Evolutionary conservation across 2,329 filamentous ascomycete genomes (phyloP).

Genomic region (Huntiella bhutanensis): DNA sequence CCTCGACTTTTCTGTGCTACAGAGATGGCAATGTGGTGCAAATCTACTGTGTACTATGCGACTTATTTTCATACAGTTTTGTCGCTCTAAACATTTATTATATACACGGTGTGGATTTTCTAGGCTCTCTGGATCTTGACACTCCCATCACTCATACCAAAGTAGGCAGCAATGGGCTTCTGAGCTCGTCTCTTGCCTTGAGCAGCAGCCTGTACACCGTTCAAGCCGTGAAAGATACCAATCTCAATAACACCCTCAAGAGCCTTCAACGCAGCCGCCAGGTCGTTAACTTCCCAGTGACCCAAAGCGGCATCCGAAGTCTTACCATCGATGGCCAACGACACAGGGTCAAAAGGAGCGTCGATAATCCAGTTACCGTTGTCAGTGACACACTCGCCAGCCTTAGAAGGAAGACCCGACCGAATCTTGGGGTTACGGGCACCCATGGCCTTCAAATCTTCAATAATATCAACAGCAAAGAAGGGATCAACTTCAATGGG

Average conservation of each 20-base stretch:
- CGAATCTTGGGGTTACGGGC: slow-evolving; percentile 52
- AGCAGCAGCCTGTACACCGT: slow-evolving; percentile 45
- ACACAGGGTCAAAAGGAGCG: slow-evolving; percentile 62
- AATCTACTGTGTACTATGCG: too few species aligned
- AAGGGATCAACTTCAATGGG: slow-evolving; percentile 88
- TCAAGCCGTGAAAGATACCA: slow-evolving; percentile 70
- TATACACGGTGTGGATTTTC: too few species aligned
- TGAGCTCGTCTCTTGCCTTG: slow-evolving; percentile 50
- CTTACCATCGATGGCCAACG: slow-evolving; percentile 37
- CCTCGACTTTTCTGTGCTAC: too few species aligned
- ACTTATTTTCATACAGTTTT: too few species aligned
- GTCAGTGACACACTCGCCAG: slow-evolving; percentile 50
- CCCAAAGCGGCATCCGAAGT: slow-evolving; percentile 25
- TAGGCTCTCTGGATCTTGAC: slow-evolving; percentile 4
- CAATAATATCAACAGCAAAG: slow-evolving; percentile 58
- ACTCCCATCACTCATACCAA: slow-evolving; percentile 64
- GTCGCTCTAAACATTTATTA: too few species aligned
- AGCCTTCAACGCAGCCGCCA: slow-evolving; percentile 50
- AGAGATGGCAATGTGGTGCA: too few species aligned
- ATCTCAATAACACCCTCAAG: slow-evolving; percentile 71
- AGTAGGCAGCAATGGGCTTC: slow-evolving; percentile 87
- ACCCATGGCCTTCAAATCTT: slow-evolving; percentile 53
- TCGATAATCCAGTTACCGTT: slow-evolving; percentile 66
- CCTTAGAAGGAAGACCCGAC: slow-evolving; percentile 54
- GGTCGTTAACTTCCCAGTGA: slow-evolving; percentile 37